phyloP scores from a whole-genome alignment of 2,329 filamentous ascomycete genomes.

The Phoma herbarum region DNA sequence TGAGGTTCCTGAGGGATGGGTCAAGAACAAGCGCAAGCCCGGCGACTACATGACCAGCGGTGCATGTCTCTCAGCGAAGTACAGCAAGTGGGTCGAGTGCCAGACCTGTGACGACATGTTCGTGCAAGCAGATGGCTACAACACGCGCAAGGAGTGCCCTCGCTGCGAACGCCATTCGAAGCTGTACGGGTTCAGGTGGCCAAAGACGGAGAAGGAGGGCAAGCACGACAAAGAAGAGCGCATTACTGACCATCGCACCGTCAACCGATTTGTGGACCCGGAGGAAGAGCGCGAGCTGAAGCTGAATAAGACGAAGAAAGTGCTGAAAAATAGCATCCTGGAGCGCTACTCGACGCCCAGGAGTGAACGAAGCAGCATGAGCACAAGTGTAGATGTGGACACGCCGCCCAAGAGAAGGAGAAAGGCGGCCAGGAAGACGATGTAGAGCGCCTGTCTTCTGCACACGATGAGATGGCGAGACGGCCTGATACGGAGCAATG shows the following conservation, averaged over 20 bases:
- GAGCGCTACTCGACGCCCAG: conserved; percentile 42
- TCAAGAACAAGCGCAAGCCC: conserved; percentile 48
- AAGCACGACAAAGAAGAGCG: conserved; percentile 73
- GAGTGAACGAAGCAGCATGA: conserved; percentile 38
- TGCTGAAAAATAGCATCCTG: conserved; percentile 33
- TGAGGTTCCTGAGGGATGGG: conserved; percentile 28
- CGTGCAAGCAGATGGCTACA: conserved; percentile 87
- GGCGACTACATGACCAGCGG: conserved; percentile 79
- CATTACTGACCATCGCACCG: conserved; percentile 82
- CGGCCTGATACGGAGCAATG: not conserved
- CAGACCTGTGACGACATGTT: conserved; percentile 83
- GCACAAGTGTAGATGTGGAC: conserved; percentile 35
- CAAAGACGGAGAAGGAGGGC: conserved; percentile 87
- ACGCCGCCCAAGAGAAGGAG: conserved; percentile 35
- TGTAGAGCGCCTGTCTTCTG: conserved; percentile 30
- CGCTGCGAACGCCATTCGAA: conserved; percentile 96
- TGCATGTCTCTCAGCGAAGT: conserved; percentile 76
- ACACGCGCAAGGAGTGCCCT: conserved; percentile 82
- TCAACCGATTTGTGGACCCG: conserved; percentile 83
- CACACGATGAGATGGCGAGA: not conserved
- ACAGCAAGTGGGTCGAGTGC: conserved; percentile 87
- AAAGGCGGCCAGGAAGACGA: conserved; percentile 40
- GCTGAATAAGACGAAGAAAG: conserved; percentile 40
- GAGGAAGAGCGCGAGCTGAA: conserved; percentile 64
- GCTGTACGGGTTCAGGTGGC: conserved; percentile 94